phyloP scores from a whole-genome alignment of 2,329 filamentous ascomycete species.

The Hymenoscyphus fructigenus region DNA sequence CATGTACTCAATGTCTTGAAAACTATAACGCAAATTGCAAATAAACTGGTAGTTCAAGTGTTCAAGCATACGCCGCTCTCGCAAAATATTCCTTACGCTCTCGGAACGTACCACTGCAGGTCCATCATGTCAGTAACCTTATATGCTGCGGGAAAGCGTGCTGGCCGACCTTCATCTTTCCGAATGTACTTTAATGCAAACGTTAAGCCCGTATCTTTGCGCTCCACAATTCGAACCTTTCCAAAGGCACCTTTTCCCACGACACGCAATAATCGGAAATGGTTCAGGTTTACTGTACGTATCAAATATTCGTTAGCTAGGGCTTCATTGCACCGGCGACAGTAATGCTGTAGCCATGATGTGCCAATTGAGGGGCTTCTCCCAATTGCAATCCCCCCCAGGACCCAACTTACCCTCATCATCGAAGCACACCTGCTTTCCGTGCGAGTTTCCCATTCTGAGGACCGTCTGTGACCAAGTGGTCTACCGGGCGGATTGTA shows the following conservation, averaged over 20 bases:
- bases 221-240: slow-evolving; percentile 97
- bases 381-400: not conserved
- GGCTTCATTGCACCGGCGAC: not conserved
- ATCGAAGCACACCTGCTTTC: slow-evolving; percentile 87
- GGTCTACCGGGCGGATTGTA: slow-evolving; percentile 15
- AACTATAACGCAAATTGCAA: slow-evolving; percentile 97
- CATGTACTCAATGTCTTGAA: slow-evolving; percentile 99
- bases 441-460: slow-evolving; percentile 89
- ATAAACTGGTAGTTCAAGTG: slow-evolving; percentile 97
- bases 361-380: not conserved
- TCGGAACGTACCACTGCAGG: slow-evolving; percentile 87
- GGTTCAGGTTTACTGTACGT: slow-evolving; percentile 83
- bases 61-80: slow-evolving; percentile 96
- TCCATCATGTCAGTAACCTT: slow-evolving; percentile 19
- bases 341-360: not conserved
- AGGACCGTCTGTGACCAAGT: slow-evolving; percentile 16
- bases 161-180: slow-evolving; percentile 88
- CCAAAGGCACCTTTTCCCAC: slow-evolving; percentile 98
- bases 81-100: slow-evolving; percentile 96
- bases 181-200: slow-evolving; percentile 98
- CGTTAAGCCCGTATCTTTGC: slow-evolving; percentile 89
- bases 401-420: slow-evolving; percentile 73
- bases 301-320: slow-evolving; percentile 25
- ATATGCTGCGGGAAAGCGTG: slow-evolving; percentile 17
- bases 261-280: slow-evolving; percentile 91